Percentiles rank a stretch among this genome's conserved stretches.
Evolutionary conservation across 1,284 basidiomycete genomes (phyloP).

Genomic region (Melampsora larici-populina): DNA sequence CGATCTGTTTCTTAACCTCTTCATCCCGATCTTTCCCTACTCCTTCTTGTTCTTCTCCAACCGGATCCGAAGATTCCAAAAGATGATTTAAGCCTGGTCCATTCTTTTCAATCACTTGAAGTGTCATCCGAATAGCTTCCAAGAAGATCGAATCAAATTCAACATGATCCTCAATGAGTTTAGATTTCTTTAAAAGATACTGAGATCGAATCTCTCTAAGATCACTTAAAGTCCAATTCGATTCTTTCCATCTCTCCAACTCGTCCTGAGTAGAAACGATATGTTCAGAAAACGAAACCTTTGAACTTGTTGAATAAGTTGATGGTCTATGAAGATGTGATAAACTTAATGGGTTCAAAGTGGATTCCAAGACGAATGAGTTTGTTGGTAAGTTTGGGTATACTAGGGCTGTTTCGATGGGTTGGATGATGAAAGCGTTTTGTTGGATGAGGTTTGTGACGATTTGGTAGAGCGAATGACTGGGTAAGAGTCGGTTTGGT

Average conservation of each 20-base stretch:
- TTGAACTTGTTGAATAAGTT: background rate
- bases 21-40: background rate
- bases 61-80: background rate
- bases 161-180: background rate
- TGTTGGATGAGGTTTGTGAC: background rate
- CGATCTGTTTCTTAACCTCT: background rate
- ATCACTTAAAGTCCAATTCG: background rate
- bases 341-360: background rate
- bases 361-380: background rate
- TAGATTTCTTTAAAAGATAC: slow-evolving; percentile 16
- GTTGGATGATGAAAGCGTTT: slow-evolving; percentile 29
- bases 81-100: slow-evolving; percentile 33
- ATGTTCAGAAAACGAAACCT: background rate
- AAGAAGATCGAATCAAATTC: background rate
- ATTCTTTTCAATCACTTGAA: slow-evolving; percentile 31
- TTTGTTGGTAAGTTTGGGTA: slow-evolving; percentile 26
- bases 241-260: background rate
- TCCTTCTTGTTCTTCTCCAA: background rate
- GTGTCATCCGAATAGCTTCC: slow-evolving; percentile 18
- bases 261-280: slow-evolving; percentile 5
- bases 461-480: slow-evolving; percentile 20
- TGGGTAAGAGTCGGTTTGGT: slow-evolving; percentile 9
- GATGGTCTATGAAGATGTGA: background rate
- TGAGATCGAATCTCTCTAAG: background rate
- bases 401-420: slow-evolving; percentile 4